Evolutionary conservation across 352 stramenopile genomes (phyloP), one percentile per base, ranked within the genome.

Genomic region (Phytophthora kernoviae): DNA sequence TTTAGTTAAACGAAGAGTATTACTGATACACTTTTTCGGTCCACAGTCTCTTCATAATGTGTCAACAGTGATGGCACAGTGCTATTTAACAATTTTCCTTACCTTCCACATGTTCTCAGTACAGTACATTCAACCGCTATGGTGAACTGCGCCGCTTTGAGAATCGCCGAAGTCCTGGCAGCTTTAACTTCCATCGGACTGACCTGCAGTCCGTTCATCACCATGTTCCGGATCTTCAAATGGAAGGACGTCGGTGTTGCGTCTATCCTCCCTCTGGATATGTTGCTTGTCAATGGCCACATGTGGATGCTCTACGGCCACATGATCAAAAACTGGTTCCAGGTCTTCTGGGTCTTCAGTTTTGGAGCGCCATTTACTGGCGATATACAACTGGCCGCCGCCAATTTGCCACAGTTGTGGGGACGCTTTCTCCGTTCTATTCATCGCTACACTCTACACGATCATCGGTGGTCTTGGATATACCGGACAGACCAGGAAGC

Each of bases 311-410:
- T 75, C n/a, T 79, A 70, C 22, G 70, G 70, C 32, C 70, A 62
- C 27, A 18, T 75, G 20, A 57, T 33, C 3, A 26, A 68, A 20
- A 39, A 61, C 26, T 66, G 70, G 56, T 81, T 75, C 42, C 68
- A 68, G 2, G 17, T 77, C 24, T 70, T 81, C 49, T n/a, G n/a
- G n/a, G n/a, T n/a, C n/a, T n/a, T n/a, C n/a, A n/a, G n/a, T n/a
- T n/a, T n/a, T n/a, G n/a, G n/a, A n/a, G n/a, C n/a, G 20, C 60
- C 20, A 46, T 81, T 41, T 81, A 67, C 56, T 69, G 67, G 43
- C 17, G 45, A n/a, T 67, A 62, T 55, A 67, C 70, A 3, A 69
- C 48, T 7, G 48, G 70, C 11, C 53, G 54, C 4, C 54, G n/a
- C 27, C 74, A 75, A 4, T 58, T 79, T 49, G 15, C 48, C 5